Evolutionary conservation across 306 rosid genomes (phyloP).

Genomic region (Fragaria ananassa): DNA sequence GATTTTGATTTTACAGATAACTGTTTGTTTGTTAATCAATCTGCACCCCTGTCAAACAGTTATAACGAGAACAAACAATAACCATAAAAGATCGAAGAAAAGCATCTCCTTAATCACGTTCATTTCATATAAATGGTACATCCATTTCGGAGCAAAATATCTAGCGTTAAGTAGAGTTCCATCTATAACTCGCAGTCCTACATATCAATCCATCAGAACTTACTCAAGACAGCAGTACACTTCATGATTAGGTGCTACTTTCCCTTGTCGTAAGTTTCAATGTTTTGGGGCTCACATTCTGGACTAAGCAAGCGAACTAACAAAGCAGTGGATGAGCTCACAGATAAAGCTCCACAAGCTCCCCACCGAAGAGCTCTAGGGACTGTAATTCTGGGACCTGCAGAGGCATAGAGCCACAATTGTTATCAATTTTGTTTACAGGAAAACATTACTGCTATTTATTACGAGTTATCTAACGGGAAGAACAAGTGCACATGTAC

Average conservation of each 20-base stretch:
- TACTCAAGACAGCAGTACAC: background rate
- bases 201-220: background rate
- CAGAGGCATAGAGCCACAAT: constrained; percentile 19
- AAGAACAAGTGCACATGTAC: background rate
- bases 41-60: too few relatives aligned
- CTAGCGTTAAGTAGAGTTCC: background rate
- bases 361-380: constrained; percentile 91
- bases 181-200: background rate
- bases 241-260: constrained; percentile 28
- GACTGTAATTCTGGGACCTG: constrained; percentile 84
- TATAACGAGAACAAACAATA: background rate
- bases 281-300: constrained; percentile 95
- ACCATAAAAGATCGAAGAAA: background rate
- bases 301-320: constrained; percentile 84
- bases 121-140: background rate
- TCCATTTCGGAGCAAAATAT: background rate
- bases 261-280: constrained; percentile 79
- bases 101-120: background rate
- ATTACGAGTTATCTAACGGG: background rate
- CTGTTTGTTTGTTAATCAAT: too few relatives aligned
- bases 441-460: background rate
- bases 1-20: too few relatives aligned
- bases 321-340: constrained; percentile 75
- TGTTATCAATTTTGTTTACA: background rate
- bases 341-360: constrained; percentile 74